These are phyloP conservation scores for Kurtzmaniella natalensis DNA, from an alignment of 1,139 yeast species.

Conservation along the genomic window DNA sequence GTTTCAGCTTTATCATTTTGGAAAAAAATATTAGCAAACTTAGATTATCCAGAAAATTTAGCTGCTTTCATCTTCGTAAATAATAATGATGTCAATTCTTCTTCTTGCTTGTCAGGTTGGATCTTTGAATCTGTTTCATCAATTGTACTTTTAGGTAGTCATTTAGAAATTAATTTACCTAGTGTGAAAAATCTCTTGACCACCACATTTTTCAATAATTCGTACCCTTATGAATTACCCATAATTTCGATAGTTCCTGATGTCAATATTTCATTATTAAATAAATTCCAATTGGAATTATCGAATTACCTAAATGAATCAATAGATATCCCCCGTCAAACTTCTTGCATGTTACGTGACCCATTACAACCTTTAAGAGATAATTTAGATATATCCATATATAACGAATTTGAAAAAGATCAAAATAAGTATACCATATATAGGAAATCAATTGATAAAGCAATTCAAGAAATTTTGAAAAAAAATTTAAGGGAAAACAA, in stretches of 20 bases:
- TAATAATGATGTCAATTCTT: neutral
- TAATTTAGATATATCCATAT: conserved; percentile 54
- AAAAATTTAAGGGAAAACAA: neutral
- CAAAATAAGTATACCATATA: conserved; percentile 62
- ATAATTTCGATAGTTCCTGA: too few species aligned
- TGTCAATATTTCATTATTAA: too few species aligned
- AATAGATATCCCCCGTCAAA: too few species aligned
- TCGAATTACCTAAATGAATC: neutral
- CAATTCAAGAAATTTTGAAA: conserved; percentile 30
- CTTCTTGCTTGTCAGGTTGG: neutral
- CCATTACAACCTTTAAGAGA: conserved; percentile 73
- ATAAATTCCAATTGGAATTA: neutral
- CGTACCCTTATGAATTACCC: too few species aligned
- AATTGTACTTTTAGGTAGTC: neutral
- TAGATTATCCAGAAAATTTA: conserved; percentile 41
- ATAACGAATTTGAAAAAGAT: conserved; percentile 69
- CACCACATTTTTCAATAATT: too few species aligned
- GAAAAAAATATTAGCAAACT: neutral
- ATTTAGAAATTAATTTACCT: too few species aligned
- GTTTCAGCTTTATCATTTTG: conserved; percentile 4
- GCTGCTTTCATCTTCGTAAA: conserved; percentile 35
- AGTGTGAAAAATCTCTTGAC: too few species aligned
- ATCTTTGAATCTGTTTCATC: neutral
- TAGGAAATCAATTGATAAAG: conserved; percentile 58
- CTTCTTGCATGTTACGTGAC: too few species aligned